A percentile compares a stretch with the other conserved stretches of the same genome.
These are phyloP conservation scores for Cerioporus squamosus DNA, from an alignment of 1,284 basidiomycete species.

Conservation along the genomic window DNA sequence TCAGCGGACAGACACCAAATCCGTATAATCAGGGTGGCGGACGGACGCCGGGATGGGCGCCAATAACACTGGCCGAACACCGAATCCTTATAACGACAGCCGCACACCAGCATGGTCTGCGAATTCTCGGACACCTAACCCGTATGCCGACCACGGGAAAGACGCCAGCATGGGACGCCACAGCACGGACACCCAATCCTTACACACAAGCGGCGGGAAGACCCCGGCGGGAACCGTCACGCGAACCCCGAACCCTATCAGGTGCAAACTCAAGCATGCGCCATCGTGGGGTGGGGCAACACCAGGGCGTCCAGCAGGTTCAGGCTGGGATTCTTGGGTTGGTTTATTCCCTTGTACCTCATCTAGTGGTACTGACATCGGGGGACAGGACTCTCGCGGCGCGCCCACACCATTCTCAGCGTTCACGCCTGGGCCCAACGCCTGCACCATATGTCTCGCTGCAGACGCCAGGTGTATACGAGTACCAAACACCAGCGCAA, in stretches of 20 bases:
- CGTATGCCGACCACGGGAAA: conserved; percentile 63
- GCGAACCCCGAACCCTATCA: conserved; percentile 78
- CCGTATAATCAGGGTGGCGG: conserved; percentile 36
- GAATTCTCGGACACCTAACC: conserved; percentile 71
- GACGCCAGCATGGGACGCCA: conserved; percentile 64
- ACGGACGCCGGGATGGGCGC: conserved; percentile 40
- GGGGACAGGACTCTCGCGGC: conserved; percentile 1
- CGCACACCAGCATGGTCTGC: conserved; percentile 65
- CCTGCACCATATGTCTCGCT: conserved; percentile 34
- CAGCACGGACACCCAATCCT: conserved; percentile 67
- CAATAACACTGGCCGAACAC: conserved; percentile 52
- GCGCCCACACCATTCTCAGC: conserved; percentile 19
- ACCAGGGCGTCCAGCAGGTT: conserved; percentile 31
- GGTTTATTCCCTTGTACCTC: background rate
- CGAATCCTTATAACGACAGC: conserved; percentile 67
- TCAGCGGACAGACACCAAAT: conserved; percentile 39
- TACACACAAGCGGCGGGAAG: conserved; percentile 48
- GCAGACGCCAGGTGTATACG: conserved; percentile 48
- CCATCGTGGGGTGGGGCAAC: conserved; percentile 38
- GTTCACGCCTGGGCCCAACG: conserved; percentile 21
- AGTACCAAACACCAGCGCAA: conserved; percentile 44
- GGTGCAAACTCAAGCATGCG: conserved; percentile 30
- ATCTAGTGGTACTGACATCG: too few species aligned
- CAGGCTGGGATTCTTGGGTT: conserved; percentile 27
- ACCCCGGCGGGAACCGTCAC: conserved; percentile 63